These are phyloP conservation scores for Suillus plorans DNA, from an alignment of 768 basidiomycete species.

Conservation along the genomic window DNA sequence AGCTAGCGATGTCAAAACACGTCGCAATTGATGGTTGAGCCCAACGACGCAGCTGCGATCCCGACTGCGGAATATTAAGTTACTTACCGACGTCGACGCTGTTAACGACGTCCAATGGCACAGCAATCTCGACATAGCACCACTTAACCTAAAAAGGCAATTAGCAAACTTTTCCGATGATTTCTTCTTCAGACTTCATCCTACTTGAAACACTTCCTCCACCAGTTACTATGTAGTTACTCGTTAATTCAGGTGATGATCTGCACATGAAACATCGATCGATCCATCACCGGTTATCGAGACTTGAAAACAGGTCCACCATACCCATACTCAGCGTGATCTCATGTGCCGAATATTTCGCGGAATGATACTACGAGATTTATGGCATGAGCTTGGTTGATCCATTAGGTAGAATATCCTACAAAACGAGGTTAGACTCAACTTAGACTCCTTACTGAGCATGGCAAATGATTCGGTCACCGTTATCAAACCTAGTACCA, in stretches of 20 bases:
- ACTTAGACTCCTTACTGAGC: neutral
- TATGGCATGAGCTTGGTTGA: too few species aligned
- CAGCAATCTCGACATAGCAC: neutral
- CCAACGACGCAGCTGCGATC: neutral
- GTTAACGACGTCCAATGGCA: neutral
- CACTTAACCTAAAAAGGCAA: neutral
- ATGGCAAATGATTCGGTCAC: neutral
- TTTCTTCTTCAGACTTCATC: too few species aligned
- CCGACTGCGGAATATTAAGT: neutral
- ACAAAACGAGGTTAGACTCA: neutral
- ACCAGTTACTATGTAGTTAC: too few species aligned
- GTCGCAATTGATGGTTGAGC: slow-evolving; percentile 2
- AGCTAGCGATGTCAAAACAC: neutral
- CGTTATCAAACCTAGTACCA: neutral
- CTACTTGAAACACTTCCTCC: too few species aligned
- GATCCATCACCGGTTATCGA: neutral
- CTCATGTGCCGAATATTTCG: too few species aligned
- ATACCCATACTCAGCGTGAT: neutral
- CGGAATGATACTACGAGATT: too few species aligned
- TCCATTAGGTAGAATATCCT: neutral
- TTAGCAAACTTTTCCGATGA: neutral
- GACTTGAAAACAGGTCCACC: neutral
- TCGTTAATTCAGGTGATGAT: neutral
- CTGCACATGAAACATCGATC: neutral
- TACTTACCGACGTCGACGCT: neutral